Evolutionary conservation across 805 yeast species (phyloP).

Genomic region (Wickerhamomyces chaumierensis): DNA sequence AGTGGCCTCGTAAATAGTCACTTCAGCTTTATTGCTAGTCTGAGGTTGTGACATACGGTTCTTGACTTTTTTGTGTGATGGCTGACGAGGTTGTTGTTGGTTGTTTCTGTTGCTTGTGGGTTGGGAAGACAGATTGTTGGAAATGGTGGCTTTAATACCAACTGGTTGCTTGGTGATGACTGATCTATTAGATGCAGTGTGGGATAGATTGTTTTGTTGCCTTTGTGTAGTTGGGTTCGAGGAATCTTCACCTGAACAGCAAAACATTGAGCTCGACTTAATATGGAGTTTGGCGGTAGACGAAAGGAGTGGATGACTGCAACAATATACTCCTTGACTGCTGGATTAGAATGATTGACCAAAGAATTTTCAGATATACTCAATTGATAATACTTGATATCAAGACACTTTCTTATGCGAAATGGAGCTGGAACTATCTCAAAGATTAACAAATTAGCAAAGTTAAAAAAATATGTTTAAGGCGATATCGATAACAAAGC

Average conservation of each 20-base stretch:
- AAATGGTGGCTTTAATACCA: not conserved
- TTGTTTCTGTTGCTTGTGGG: not conserved
- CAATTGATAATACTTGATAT: no score
- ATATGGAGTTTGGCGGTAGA: no score
- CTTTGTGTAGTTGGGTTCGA: not conserved
- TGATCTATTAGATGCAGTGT: not conserved
- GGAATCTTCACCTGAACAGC: not conserved
- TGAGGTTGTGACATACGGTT: not conserved
- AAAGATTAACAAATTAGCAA: no score
- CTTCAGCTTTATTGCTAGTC: slow-evolving; percentile 12
- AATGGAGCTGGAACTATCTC: no score
- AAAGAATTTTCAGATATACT: no score
- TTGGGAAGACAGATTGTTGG: not conserved
- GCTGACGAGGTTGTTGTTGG: not conserved
- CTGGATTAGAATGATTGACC: no score
- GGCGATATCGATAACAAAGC: no score
- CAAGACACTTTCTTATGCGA: no score
- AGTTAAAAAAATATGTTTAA: no score
- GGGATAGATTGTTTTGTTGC: not conserved
- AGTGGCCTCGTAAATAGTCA: slow-evolving; percentile 20
- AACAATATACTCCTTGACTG: no score
- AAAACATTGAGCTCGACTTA: not conserved
- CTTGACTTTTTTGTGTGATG: not conserved
- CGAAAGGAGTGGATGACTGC: no score
- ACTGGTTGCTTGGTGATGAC: not conserved